Percentiles rank a stretch among this genome's conserved stretches.
Evolutionary conservation across 306 rosid species (phyloP).

Genomic region (Sechiopsis laciniata): DNA sequence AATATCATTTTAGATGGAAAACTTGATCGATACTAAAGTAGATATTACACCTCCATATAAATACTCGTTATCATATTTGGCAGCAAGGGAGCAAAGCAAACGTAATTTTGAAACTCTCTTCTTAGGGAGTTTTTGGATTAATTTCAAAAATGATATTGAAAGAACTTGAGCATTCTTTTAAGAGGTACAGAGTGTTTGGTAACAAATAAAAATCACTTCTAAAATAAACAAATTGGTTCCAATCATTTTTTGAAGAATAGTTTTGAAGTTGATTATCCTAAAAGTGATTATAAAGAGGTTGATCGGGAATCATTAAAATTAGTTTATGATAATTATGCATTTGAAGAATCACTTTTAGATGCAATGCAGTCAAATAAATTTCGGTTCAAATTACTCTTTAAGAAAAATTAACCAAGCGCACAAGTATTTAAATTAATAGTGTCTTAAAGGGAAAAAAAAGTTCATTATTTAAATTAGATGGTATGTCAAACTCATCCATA

Average conservation of each 20-base stretch:
- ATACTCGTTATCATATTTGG: not conserved
- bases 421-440: not conserved
- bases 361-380: not conserved
- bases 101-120: not conserved
- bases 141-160: not conserved
- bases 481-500: not conserved
- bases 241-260: not conserved
- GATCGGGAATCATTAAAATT: not conserved
- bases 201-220: not conserved
- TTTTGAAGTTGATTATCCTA: not conserved
- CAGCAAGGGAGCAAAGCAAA: constrained; percentile 3
- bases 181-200: not conserved
- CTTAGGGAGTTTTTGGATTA: not conserved
- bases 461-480: not conserved
- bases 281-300: not conserved
- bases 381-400: not conserved
- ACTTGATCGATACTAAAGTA: not conserved
- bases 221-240: not conserved
- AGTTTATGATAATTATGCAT: not conserved
- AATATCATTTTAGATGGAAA: not conserved
- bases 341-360: not conserved
- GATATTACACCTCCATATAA: not conserved
- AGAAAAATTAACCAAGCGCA: not conserved
- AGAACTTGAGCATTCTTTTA: not conserved
- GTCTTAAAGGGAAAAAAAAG: not conserved